Percentiles rank a stretch among this genome's conserved stretches.
phyloP scores from a whole-genome alignment of 441 rosid species.

The Biscutella laevigata region DNA sequence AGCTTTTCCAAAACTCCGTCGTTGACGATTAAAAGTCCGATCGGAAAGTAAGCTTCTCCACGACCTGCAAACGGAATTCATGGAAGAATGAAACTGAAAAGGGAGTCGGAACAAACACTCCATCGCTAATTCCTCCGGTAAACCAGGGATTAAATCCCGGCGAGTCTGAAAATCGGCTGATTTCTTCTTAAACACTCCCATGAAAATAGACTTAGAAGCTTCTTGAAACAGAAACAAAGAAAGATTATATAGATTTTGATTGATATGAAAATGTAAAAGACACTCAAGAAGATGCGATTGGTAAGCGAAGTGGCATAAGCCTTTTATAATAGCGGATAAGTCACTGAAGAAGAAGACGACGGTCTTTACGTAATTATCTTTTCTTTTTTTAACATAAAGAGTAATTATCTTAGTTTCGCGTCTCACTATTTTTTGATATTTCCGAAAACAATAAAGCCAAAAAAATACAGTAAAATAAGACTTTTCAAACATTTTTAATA shows the following conservation, averaged over 20 bases:
- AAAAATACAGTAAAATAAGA: too few relatives aligned
- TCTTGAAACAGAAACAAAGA: not conserved
- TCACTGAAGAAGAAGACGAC: not conserved
- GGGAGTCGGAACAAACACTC: constrained; percentile 49
- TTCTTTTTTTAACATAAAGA: too few relatives aligned
- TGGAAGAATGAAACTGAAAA: constrained; percentile 31
- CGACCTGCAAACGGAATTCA: constrained; percentile 33
- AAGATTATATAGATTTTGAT: not conserved
- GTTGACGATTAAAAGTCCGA: constrained; percentile 17
- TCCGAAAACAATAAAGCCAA: too few relatives aligned
- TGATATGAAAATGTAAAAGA: not conserved
- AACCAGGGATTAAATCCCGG: constrained; percentile 32
- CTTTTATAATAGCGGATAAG: constrained; percentile 12
- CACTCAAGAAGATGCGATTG: constrained; percentile 20
- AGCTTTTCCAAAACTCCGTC: constrained; percentile 18
- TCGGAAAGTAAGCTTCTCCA: constrained; percentile 35
- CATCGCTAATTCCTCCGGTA: constrained; percentile 44
- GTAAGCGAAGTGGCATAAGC: constrained; percentile 6
- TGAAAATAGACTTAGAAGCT: not conserved
- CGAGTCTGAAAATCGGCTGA: not conserved
- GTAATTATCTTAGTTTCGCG: too few relatives aligned
- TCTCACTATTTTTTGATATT: too few relatives aligned
- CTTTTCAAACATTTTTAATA: too few relatives aligned
- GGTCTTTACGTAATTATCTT: constrained; percentile 14
- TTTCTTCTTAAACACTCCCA: not conserved